Conservation (phyloP, 371 early-diverging fungal species). For the Quaeritorhiza haematococci region DNA sequence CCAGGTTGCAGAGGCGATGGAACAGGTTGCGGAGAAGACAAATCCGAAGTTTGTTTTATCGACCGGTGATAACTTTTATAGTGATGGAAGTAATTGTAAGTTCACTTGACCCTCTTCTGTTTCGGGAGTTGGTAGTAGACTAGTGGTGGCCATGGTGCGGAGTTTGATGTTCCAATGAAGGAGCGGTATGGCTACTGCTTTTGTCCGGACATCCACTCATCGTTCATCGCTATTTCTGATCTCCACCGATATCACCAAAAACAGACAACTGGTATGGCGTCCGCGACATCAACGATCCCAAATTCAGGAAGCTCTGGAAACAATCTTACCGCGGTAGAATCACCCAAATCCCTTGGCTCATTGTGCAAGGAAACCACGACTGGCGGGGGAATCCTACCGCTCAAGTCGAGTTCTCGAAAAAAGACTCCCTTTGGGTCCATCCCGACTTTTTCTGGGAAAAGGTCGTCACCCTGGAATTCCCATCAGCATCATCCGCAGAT, state of each 20-base stretch:
- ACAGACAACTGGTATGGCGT: slow-evolving; percentile 10
- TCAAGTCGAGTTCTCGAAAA: slow-evolving; percentile 8
- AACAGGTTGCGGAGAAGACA: slow-evolving; percentile 1
- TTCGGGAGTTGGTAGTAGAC: no score
- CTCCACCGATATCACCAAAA: no score
- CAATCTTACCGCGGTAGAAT: slow-evolving; percentile 14
- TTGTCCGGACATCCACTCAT: no score
- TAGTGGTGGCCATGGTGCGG: no score
- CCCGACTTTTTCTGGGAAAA: slow-evolving; percentile 16
- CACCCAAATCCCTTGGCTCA: slow-evolving; percentile 11
- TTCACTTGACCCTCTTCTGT: no score
- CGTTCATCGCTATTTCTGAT: no score
- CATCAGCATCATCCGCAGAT: neutral
- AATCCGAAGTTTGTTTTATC: slow-evolving; percentile 2
- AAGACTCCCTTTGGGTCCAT: slow-evolving; percentile 5
- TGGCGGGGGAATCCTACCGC: slow-evolving; percentile 10
- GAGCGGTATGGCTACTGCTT: no score
- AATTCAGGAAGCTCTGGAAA: slow-evolving; percentile 14
- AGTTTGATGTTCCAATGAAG: no score
- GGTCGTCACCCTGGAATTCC: neutral
- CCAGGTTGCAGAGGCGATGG: slow-evolving; percentile 6
- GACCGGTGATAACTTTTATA: slow-evolving; percentile 23
- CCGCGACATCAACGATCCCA: slow-evolving; percentile 9
- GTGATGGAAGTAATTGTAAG: no score
- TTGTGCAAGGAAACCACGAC: slow-evolving; percentile 20